Base-by-base conservation (phyloP, 2,329 filamentous ascomycete genomes). In the Fusarium pininemorale region DNA sequence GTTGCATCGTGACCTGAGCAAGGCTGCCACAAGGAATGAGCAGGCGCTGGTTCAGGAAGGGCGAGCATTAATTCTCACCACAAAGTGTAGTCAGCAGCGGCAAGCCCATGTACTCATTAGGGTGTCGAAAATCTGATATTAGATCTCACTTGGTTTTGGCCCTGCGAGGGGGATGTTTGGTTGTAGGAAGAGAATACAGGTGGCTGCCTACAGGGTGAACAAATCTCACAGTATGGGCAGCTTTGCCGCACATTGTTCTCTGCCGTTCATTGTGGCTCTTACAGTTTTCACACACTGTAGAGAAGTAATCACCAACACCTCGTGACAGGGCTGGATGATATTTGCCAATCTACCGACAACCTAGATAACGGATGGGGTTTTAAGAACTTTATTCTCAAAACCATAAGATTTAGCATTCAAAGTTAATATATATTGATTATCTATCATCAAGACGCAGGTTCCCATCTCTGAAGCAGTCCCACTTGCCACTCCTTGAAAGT, bases 401-500 rank as follows among this genome's bases (percentile, higher is more conserved):
- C 11, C n/a, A 26, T 18, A 24, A 26, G 3, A 39, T n/a, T 10
- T 32, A 6, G 6, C 16, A 22, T 30, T 39, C 15, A 28, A 22
- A 39, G 44, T 28, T 20, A 28, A 55, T 20, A 39, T 20, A 22
- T 24, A 12, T 35, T 59, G 35, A 35, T 37, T 8, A 15, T 18
- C 16, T 22, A 14, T 28, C 47, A 22, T 65, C 14, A 57, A 15
- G 28, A 41, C 37, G 44, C 58, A 35, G 70, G 55, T 24, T 71
- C 73, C 83, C 82, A 84, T 56, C 81, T 78, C 48, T 87, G 85
- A 67, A 94, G 78, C 24, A 94, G 79, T 5, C 90, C 91, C 10
- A 94, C 90, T 32, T 87, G 86, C 92, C 92, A 94, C n/a, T 87
- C 88, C 78, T 89, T 85, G 73, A 93, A 92, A 35, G 76, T 82